Base-by-base conservation (phyloP, 2,329 filamentous ascomycete genomes). In the Ambrosiella cleistominuta region DNA sequence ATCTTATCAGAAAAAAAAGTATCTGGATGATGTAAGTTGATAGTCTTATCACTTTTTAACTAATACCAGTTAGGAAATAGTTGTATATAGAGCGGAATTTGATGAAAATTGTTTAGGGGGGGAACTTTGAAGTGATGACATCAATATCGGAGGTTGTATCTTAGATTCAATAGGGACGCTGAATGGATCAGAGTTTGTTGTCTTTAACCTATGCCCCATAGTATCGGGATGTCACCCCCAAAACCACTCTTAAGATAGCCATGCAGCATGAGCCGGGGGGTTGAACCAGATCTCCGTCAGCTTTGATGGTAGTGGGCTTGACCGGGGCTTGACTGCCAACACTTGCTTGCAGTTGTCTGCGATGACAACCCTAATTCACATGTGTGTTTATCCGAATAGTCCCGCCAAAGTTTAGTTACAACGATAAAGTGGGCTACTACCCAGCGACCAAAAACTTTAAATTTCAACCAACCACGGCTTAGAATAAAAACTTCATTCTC, bases 401-500 rank as follows among this genome's bases (percentile, higher is more conserved):
- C 44, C 36, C 6, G 39, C 39, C n/a, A 42, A 12, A 4, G n/a
- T 42, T 42, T 9, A 42, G 39, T 9, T 42, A 42, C n/a, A 51
- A 51, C 17, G 47, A 51, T 51, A 51, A 47, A 11, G 39, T 60
- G 58, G 58, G 54, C 45, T 60, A n/a, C 27, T 56, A 53, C 58
- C 58, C 58, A 52, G 39, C 12, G 27, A 15, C 37, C 37, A 36
- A 52, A 8, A 35, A n/a, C 27, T 60, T 60, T 49, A 60, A 60
- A 60, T 56, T 44, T 27, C 45, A 39, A 6, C 44, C 44, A 45
- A 8, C 44, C 49, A 8, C 19, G 13, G 7, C 13, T 37, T 11
- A 37, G 13, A 44, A 40, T 52, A 19, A 44, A 4, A 44, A 38
- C 54, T 53, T 52, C 15, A n/a, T 40, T 45, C 45, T 39, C 39